Base-by-base conservation (phyloP, 2,329 filamentous ascomycete species). In the Calonectria hongkongensis region DNA sequence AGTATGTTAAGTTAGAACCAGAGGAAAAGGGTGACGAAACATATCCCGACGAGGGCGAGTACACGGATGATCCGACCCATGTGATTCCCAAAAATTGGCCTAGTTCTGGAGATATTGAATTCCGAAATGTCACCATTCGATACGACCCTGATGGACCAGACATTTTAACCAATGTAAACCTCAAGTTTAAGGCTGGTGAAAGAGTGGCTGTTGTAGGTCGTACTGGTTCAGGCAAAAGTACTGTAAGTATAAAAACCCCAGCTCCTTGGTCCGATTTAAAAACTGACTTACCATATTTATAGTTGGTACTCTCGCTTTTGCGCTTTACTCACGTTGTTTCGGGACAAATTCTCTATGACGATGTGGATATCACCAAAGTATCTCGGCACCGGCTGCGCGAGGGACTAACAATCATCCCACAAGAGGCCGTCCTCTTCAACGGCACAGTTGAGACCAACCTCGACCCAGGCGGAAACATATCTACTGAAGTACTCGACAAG, bases 141-240 rank as follows among this genome's bases (percentile, higher is more conserved):
- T 89, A 89, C 75, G 81, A 87, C 71, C 68, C 83, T 33, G 82
- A 88, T 70, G 82, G 87, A 21, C 83, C 85, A 58, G 84, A 89
- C 68, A 87, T 90, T 50, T 83, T 90, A 21, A 87, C 87, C 28
- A 81, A 88, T 41, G 82, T 90, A 66, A 89, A 86, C 72, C 83
- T 90, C 54, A 86, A 85, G 41, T 88, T 90, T 73, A 85, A 84
- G 15, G 93, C 93, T 0, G 94, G 95, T 1, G 93, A 94, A 67
- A 93, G 93, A 64, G 94, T 94, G 0, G 95, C 94, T 0, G 88
- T 98, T 25, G 93, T 96, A 13, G 95, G 95, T 2, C 91, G 95
- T 12, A 97, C 95, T 0, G 92, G 94, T 0, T 95, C 93, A 5
- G 95, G 95, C 4, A 98, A 98, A 83, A 95, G 93, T 64, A 97